phyloP scores from a whole-genome alignment of 495 filamentous ascomycete species.

The Sphaerosporella brunnea region DNA sequence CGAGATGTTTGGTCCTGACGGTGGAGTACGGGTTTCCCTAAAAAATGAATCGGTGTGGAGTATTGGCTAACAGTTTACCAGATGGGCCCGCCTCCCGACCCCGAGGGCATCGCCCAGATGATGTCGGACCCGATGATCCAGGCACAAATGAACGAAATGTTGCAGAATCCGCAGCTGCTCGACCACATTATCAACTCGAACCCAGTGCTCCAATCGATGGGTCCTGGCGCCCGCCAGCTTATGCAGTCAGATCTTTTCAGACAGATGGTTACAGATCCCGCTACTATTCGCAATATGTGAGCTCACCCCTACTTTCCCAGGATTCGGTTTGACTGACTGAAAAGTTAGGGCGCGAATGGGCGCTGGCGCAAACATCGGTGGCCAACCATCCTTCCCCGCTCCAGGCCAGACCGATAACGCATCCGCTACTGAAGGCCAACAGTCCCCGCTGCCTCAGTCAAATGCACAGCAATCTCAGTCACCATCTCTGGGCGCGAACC shows the following conservation, averaged over 20 bases:
- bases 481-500: too few relatives aligned
- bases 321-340: too few relatives aligned
- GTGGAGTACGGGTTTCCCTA: conserved; percentile 72
- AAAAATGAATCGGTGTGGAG: neutral
- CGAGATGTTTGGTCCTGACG: conserved; percentile 88
- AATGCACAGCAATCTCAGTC: conserved; percentile 8
- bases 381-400: conserved; percentile 50
- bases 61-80: conserved; percentile 25
- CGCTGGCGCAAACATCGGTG: conserved; percentile 31
- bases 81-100: conserved; percentile 79
- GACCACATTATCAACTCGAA: conserved; percentile 83
- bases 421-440: conserved; percentile 15
- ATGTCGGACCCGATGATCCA: conserved; percentile 71
- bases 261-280: conserved; percentile 89
- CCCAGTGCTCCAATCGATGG: conserved; percentile 69
- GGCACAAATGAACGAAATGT: conserved; percentile 74
- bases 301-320: too few relatives aligned
- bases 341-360: conserved; percentile 67
- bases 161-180: conserved; percentile 80
- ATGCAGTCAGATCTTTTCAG: conserved; percentile 73
- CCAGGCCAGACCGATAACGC: conserved; percentile 72
- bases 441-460: conserved; percentile 16
- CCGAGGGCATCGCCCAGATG: conserved; percentile 65
- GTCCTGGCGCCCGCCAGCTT: conserved; percentile 63
- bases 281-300: conserved; percentile 58